These are phyloP conservation scores for Coemansia guatemalensis DNA, from an alignment of 192 early-diverging fungal species.

Conservation along the genomic window DNA sequence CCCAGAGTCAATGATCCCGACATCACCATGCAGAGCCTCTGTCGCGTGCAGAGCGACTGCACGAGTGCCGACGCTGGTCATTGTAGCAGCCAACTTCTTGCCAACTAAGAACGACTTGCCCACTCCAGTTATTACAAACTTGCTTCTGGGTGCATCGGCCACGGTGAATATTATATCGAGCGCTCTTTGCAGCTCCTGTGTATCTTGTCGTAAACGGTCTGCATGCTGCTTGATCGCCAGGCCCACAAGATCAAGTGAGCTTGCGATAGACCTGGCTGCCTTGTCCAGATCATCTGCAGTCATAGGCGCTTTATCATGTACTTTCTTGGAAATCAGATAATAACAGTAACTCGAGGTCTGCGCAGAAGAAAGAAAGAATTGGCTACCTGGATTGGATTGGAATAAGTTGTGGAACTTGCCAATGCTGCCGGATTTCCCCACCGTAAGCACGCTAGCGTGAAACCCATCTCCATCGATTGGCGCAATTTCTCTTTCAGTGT, in stretches of 20 bases:
- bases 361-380: too few relatives aligned
- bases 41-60: constrained; percentile 38
- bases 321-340: too few relatives aligned
- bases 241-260: constrained; percentile 24
- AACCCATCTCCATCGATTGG: too few relatives aligned
- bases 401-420: too few relatives aligned
- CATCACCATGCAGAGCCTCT: constrained; percentile 44
- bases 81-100: constrained; percentile 43
- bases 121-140: constrained; percentile 36
- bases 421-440: too few relatives aligned
- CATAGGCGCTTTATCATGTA: constrained; percentile 5
- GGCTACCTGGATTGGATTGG: too few relatives aligned
- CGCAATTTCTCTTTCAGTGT: too few relatives aligned
- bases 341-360: too few relatives aligned
- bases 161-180: constrained; percentile 15
- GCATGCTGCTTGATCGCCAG: constrained; percentile 27
- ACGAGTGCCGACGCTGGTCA: constrained; percentile 36
- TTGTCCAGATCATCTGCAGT: constrained; percentile 10
- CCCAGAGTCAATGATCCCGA: constrained; percentile 20
- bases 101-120: constrained; percentile 44
- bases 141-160: constrained; percentile 7
- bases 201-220: constrained; percentile 10
- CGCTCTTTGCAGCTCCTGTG: constrained; percentile 13
- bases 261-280: constrained; percentile 1
- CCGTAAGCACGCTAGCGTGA: too few relatives aligned